phyloP scores from a whole-genome alignment of 129 eudicot species.

The Helianthus tuberosus region DNA sequence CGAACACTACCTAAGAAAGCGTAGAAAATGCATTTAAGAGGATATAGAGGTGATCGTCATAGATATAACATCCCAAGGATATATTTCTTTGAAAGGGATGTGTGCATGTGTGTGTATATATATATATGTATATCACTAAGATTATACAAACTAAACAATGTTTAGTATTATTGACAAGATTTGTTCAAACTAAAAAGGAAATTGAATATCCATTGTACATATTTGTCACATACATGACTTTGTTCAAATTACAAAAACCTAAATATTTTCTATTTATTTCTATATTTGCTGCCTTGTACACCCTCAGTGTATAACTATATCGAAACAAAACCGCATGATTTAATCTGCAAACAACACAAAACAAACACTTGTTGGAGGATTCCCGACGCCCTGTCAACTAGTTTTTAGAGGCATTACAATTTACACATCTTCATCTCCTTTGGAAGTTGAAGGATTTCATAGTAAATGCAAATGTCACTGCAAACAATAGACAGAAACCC shows the following conservation, averaged over 20 bases:
- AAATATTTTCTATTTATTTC: not conserved
- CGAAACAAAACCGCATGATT: not conserved
- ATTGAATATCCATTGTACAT: not conserved
- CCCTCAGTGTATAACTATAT: not conserved
- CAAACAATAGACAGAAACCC: slow-evolving; percentile 69
- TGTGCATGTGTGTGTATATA: no score
- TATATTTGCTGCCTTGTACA: slow-evolving; percentile 1
- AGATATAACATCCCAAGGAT: no score
- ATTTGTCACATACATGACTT: not conserved
- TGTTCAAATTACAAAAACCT: not conserved
- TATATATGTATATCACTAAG: no score
- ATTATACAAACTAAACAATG: no score
- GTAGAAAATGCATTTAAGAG: no score
- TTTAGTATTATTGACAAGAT: no score
- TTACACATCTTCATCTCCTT: slow-evolving; percentile 55
- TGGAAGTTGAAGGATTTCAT: slow-evolving; percentile 82
- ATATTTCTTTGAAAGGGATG: no score
- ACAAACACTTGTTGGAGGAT: not conserved
- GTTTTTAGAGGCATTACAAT: not conserved
- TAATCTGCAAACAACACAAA: slow-evolving; percentile 28
- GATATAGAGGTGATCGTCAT: no score
- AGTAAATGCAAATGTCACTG: slow-evolving; percentile 69
- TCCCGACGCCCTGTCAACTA: not conserved
- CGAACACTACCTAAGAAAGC: no score
- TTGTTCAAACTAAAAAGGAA: no score